These are phyloP conservation scores for Boletus rubropictus DNA, from an alignment of 768 basidiomycete genomes.

Conservation along the genomic window DNA sequence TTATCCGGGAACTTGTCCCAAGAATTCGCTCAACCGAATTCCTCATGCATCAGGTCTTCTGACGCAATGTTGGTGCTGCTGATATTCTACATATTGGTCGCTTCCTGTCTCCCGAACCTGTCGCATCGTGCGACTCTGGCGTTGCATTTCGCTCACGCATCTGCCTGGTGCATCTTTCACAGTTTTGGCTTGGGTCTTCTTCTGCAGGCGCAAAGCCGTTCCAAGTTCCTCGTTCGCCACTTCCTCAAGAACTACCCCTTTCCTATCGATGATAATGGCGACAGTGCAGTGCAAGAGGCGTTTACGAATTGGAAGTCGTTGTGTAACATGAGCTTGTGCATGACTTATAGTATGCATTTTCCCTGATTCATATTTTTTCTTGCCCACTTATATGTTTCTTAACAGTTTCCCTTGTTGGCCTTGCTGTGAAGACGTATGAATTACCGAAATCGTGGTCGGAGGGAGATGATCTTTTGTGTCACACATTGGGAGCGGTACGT, in stretches of 20 bases:
- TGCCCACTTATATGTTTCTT: not conserved
- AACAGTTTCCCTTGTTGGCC: slow-evolving; percentile 77
- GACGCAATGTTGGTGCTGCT: slow-evolving; percentile 79
- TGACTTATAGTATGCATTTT: slow-evolving; percentile 78
- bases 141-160: slow-evolving; percentile 77
- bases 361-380: not conserved
- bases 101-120: slow-evolving; percentile 55
- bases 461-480: slow-evolving; percentile 79
- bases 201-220: slow-evolving; percentile 76
- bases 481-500: slow-evolving; percentile 82
- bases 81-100: slow-evolving; percentile 58
- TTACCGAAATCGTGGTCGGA: slow-evolving; percentile 81
- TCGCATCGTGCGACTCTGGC: slow-evolving; percentile 45
- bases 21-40: slow-evolving; percentile 21
- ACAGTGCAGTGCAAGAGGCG: slow-evolving; percentile 84
- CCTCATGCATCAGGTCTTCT: slow-evolving; percentile 51
- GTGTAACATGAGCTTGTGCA: slow-evolving; percentile 89
- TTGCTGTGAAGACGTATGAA: slow-evolving; percentile 88
- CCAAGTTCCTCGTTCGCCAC: slow-evolving; percentile 88
- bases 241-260: slow-evolving; percentile 95
- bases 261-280: slow-evolving; percentile 56
- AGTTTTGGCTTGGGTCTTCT: slow-evolving; percentile 82
- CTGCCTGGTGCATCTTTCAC: slow-evolving; percentile 83
- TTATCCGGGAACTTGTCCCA: not conserved
- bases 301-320: slow-evolving; percentile 93